Evolutionary conservation across 2,329 filamentous ascomycete genomes (phyloP), one percentile per base, ranked within the genome.

Genomic region (Lecanicillium sp.): DNA sequence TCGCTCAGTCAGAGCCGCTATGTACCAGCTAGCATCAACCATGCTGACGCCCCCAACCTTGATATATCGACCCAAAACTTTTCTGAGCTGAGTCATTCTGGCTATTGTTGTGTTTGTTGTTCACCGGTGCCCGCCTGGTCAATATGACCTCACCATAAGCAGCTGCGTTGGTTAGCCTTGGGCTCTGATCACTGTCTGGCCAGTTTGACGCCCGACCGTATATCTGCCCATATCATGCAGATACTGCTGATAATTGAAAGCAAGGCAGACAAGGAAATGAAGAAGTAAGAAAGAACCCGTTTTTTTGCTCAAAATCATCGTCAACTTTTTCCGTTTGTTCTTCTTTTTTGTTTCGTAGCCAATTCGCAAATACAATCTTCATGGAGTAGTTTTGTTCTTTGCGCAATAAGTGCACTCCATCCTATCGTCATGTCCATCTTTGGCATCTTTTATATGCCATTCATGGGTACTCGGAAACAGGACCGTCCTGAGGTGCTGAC

Each of bases 391-490:
- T 12, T 29, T 29, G 7, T 29, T 29, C 26, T 12, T 7, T 7
- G 26, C 26, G 26, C 42, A 33, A 38, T 30, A 37, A 23, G 12
- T 36, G 24, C 24, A 12, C 15, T 36, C 42, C 45, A 35, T 48
- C 21, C 42, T 41, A 17, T 41, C 30, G 17, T 42, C 11, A 48
- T 42, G 32, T 48, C 30, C 45, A 48, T 48, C 12, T 15, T 48
- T 24, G 45, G 14, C 26, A 10, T 14, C 14, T 20, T 9, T 11
- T 11, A 7, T 15, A 26, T 23, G 5, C 21, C 43, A 14, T 45
- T 60, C 60, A 67, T 48, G 64, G 64, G 49, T 67, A 67, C 32
- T 57, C 62, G 24, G 60, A 52, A 45, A 56, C 51, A 3, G 50
- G n/a, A 8, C 44, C 53, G 32, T 52, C 56, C 40, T 57, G 58